Conservation (phyloP, 345 rosid genomes). For the Rhodamnia rubescens region DNA sequence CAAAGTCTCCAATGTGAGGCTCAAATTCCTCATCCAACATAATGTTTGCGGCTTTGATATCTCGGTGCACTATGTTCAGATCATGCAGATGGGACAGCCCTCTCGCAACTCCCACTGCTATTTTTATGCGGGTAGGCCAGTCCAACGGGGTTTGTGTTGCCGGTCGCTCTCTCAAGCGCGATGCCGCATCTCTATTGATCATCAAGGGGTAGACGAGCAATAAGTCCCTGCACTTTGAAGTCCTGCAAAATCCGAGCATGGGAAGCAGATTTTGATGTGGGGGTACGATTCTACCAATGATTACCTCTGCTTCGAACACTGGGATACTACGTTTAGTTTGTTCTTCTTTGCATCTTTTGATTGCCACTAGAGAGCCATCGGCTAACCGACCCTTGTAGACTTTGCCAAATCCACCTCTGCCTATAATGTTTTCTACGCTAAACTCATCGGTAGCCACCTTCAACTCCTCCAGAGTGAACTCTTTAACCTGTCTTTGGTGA, state of each 20-base stretch:
- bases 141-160: background rate
- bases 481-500: background rate
- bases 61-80: background rate
- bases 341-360: background rate
- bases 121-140: background rate
- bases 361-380: background rate
- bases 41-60: slow-evolving; percentile 1
- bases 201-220: background rate
- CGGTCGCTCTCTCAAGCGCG: background rate
- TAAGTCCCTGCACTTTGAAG: background rate
- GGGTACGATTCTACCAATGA: background rate
- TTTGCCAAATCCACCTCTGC: background rate
- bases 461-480: background rate
- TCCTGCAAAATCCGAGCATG: background rate
- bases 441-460: background rate
- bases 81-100: background rate
- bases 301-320: background rate
- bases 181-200: background rate
- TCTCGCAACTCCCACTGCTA: background rate
- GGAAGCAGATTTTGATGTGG: background rate
- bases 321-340: fast-evolving
- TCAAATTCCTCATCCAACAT: slow-evolving; percentile 2
- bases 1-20: slow-evolving; percentile 1
- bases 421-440: background rate
- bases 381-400: background rate